A percentile compares a stretch with the other conserved stretches of the same genome.
These are phyloP conservation scores for Exophiala sideris DNA, from an alignment of 2,329 filamentous ascomycete genomes.

Conservation along the genomic window DNA sequence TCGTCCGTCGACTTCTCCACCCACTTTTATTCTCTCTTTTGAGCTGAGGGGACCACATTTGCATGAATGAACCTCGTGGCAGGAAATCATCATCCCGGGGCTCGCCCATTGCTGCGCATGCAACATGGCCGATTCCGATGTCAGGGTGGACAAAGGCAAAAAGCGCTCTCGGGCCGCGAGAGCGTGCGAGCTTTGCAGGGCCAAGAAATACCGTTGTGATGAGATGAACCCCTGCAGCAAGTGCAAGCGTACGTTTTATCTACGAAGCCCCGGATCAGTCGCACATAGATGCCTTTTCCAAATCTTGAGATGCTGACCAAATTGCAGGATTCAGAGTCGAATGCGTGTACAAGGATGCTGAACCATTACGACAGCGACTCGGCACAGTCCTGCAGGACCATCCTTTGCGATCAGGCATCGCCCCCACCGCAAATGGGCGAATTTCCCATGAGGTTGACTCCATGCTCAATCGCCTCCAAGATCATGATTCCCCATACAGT, in stretches of 20 bases:
- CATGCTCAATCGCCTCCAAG: background rate
- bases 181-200: slow-evolving; percentile 46
- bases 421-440: slow-evolving; percentile 14
- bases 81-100: too few species aligned
- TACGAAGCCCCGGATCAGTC: slow-evolving; percentile 16
- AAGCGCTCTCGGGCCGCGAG: slow-evolving; percentile 42
- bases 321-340: too few species aligned
- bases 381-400: too few species aligned
- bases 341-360: slow-evolving; percentile 36
- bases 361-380: slow-evolving; percentile 28
- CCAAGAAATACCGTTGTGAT: slow-evolving; percentile 51
- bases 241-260: slow-evolving; percentile 38
- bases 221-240: slow-evolving; percentile 43
- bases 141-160: background rate
- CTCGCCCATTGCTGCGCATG: background rate
- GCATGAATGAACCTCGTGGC: too few species aligned
- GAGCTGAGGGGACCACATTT: too few species aligned
- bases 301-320: too few species aligned
- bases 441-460: background rate
- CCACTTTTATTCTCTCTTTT: too few species aligned
- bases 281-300: too few species aligned
- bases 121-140: background rate
- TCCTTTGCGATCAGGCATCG: too few species aligned
- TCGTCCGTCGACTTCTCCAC: too few species aligned
- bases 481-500: background rate